Conservation (phyloP, 257 asterid species). For the Ligustrum vulgare region DNA sequence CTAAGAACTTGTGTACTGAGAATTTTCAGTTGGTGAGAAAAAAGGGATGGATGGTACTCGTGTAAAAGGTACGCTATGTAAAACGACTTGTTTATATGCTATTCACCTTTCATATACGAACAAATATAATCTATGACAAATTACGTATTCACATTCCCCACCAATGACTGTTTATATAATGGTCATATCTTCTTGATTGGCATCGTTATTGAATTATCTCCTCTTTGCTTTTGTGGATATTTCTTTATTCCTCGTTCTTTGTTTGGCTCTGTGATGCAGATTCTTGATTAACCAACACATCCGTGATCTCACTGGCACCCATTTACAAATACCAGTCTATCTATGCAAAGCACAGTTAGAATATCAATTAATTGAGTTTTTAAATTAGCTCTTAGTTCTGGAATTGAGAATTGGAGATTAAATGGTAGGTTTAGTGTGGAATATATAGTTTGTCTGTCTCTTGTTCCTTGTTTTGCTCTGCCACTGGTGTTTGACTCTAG, state of each 20-base stretch:
- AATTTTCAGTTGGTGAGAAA: constrained; percentile 16
- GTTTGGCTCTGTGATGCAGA: constrained; percentile 22
- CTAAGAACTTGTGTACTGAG: constrained; percentile 18
- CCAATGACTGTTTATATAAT: neutral
- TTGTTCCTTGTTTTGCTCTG: neutral
- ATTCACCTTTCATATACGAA: neutral
- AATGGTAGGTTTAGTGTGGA: neutral
- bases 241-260: neutral
- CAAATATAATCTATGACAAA: neutral
- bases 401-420: constrained; percentile 12
- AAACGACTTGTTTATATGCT: neutral
- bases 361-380: constrained; percentile 1
- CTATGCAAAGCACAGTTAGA: constrained; percentile 21
- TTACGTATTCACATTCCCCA: neutral
- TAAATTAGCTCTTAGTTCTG: constrained; percentile 9
- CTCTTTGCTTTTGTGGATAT: neutral
- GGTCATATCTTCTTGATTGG: neutral
- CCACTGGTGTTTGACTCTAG: neutral
- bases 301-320: constrained; percentile 11
- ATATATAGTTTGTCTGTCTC: neutral
- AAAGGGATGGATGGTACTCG: constrained; percentile 7
- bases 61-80: constrained; percentile 18
- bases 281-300: constrained; percentile 2
- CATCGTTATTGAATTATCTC: neutral
- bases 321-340: constrained; percentile 18